Percentiles rank a stretch among this genome's conserved stretches.
Evolutionary conservation across 331 rosid species (phyloP).

Genomic region (Quercus tomentella): DNA sequence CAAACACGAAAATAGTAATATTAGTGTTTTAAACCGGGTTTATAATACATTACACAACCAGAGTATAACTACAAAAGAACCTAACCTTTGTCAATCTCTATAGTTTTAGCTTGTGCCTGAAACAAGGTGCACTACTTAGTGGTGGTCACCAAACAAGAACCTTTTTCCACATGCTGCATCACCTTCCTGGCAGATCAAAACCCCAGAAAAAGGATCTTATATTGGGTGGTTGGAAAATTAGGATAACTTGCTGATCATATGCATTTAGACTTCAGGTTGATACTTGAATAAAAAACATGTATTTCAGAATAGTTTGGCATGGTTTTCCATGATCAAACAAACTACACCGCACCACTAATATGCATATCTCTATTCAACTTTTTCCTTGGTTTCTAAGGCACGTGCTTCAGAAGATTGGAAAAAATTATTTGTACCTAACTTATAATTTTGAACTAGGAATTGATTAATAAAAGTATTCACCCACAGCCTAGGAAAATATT

Average conservation of each 20-base stretch:
- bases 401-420: neutral
- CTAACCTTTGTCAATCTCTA: neutral
- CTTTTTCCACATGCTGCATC: constrained; percentile 21
- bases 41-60: too few species aligned
- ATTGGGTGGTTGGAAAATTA: neutral
- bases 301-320: too few species aligned
- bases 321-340: too few species aligned
- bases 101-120: constrained; percentile 20
- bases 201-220: neutral
- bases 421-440: neutral
- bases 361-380: neutral
- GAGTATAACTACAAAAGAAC: too few species aligned
- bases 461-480: neutral
- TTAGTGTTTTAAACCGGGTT: too few species aligned
- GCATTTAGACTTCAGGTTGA: neutral
- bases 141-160: constrained; percentile 14
- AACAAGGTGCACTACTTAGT: constrained; percentile 4
- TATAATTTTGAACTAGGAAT: neutral
- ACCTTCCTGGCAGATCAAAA: constrained; percentile 1
- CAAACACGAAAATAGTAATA: too few species aligned
- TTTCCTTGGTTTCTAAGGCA: neutral
- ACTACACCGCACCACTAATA: neutral
- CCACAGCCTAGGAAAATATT: neutral
- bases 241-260: neutral
- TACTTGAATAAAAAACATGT: neutral